phyloP scores from a whole-genome alignment of 257 asterid species.

The Nicotiana paniculata region DNA sequence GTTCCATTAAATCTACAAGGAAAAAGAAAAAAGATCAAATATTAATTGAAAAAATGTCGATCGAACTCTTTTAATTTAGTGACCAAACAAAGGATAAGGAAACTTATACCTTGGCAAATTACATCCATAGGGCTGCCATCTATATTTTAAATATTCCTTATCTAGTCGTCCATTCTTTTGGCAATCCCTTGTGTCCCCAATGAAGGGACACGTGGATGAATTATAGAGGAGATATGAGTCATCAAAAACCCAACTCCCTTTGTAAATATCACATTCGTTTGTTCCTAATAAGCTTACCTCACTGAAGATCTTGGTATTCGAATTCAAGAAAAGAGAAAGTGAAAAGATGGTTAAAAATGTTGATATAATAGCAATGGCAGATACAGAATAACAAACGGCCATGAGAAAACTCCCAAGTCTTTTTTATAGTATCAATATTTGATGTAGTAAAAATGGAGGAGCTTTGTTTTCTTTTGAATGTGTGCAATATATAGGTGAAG shows the following conservation, averaged over 20 bases:
- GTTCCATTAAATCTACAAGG: constrained; percentile 27
- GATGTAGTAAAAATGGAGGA: no score
- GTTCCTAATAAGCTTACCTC: constrained; percentile 5
- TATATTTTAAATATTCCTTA: constrained; percentile 29
- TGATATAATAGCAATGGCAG: constrained; percentile 3
- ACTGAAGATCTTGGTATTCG: neutral
- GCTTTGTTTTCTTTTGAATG: neutral
- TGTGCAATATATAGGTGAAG: neutral
- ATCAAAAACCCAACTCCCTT: constrained; percentile 50
- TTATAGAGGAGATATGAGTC: constrained; percentile 35
- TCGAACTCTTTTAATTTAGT: neutral
- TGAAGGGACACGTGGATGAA: constrained; percentile 34
- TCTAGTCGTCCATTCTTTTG: constrained; percentile 39
- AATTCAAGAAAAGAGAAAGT: constrained; percentile 3
- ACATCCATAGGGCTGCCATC: constrained; percentile 48
- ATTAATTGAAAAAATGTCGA: neutral
- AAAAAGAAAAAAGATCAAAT: neutral
- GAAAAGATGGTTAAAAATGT: constrained; percentile 1
- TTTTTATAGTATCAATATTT: no score
- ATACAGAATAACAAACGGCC: neutral
- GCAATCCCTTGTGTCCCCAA: constrained; percentile 32
- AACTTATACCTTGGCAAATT: constrained; percentile 27
- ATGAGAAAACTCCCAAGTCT: neutral
- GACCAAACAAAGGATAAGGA: neutral
- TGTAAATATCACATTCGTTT: constrained; percentile 27